A percentile compares a stretch with the other conserved stretches of the same genome.
These are phyloP conservation scores for Phytopythium cucurbitacearum DNA, from an alignment of 352 stramenopile genomes.

Conservation along the genomic window DNA sequence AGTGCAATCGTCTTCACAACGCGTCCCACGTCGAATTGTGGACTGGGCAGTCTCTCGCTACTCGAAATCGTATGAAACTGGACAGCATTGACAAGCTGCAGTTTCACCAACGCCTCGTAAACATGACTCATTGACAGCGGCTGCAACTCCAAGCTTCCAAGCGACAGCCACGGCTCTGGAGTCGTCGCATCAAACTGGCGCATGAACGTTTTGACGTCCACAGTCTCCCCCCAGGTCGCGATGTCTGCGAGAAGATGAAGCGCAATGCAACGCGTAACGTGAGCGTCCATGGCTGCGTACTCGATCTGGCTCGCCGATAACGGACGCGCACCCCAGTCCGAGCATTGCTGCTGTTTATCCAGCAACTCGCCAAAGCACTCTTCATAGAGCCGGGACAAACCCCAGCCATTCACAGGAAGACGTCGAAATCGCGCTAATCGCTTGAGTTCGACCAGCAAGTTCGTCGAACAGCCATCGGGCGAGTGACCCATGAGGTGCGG, in stretches of 20 bases:
- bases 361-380: conserved; percentile 33
- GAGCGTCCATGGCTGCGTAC: conserved; percentile 58
- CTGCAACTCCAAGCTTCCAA: background rate
- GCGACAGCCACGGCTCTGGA: background rate
- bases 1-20: conserved; percentile 71
- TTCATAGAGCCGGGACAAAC: conserved; percentile 39
- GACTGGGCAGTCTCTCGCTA: conserved; percentile 11
- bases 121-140: conserved; percentile 32
- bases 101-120: conserved; percentile 19
- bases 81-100: conserved; percentile 13
- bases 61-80: conserved; percentile 19
- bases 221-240: background rate
- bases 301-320: conserved; percentile 33
- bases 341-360: conserved; percentile 64
- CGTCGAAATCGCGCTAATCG: conserved; percentile 41
- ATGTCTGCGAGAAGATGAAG: conserved; percentile 46
- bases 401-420: conserved; percentile 44
- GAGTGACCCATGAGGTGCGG: conserved; percentile 16
- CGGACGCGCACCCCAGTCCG: conserved; percentile 45
- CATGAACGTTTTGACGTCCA: background rate
- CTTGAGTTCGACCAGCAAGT: conserved; percentile 48
- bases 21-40: conserved; percentile 14
- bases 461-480: background rate
- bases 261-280: conserved; percentile 36
- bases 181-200: background rate